Base-by-base conservation (phyloP, 768 basidiomycete genomes). In the Dentipellis fragilis region DNA sequence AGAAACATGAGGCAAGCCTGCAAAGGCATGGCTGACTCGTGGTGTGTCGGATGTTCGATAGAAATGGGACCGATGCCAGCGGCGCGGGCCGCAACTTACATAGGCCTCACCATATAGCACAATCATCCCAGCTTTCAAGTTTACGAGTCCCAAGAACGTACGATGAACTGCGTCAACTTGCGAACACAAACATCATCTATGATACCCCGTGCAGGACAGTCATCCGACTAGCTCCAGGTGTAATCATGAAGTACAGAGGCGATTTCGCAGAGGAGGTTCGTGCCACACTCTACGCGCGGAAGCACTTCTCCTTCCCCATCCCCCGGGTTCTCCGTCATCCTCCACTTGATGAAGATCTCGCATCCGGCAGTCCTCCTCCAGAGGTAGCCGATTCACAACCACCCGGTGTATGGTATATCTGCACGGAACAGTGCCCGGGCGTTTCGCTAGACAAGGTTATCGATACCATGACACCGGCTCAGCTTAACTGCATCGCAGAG, bases 391-490 rank as follows among this genome's bases (percentile, higher is more conserved):
- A 8, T 6, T 14, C 14, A 6, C 40, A 12, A 6, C 11, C 40
- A 5, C 14, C 17, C 7, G 40, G 40, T 17, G 63, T 62, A 54
- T 67, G 62, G 66, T 68, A 66, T 54, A 58, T 68, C n/a, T 65
- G 58, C 57, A 67, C 67, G 65, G 62, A 67, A 42, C 54, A 63
- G 50, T 58, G 58, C 56, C 62, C 61, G 21, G 67, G 66, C 16
- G 61, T 65, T 14, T 58, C 63, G 16, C 58, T 68, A 22, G 58
- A 65, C 48, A 63, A 61, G 49, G 62, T 67, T 39, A 62, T 66
- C 45, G 61, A 62, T 23, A 59, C 36, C 38, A 59, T 68, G 63
- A 47, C 63, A 17, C 46, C 57, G 22, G 16, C 34, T 11, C 52
- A 65, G 59, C 62, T 67, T 51, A 56, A 65, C 50, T 58, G 65